Percentiles rank a stretch among this genome's conserved stretches.
These are phyloP conservation scores for Xeromyces bisporus DNA, from an alignment of 495 filamentous ascomycete species.

Conservation along the genomic window DNA sequence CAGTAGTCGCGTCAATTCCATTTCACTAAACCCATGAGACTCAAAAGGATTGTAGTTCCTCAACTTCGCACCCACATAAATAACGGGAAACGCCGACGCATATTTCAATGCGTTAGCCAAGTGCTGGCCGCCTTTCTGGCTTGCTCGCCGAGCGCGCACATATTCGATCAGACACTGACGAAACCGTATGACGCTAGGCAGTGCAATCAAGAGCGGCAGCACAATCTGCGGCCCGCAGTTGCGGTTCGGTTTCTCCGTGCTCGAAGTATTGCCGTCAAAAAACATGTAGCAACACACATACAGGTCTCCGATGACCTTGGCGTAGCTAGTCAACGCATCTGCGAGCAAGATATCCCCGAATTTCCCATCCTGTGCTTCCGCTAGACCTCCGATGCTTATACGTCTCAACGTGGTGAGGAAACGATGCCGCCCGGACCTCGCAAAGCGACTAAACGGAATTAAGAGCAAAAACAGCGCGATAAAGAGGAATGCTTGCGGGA, in stretches of 20 bases:
- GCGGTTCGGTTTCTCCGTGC: slow-evolving; percentile 66
- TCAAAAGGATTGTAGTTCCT: slow-evolving; percentile 43
- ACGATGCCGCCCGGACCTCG: slow-evolving; percentile 54
- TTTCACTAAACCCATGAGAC: slow-evolving; percentile 36
- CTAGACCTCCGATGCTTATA: slow-evolving; percentile 62
- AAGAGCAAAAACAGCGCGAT: slow-evolving; percentile 52
- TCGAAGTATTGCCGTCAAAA: slow-evolving; percentile 44
- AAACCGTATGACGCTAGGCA: slow-evolving; percentile 72
- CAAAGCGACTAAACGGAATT: slow-evolving; percentile 52
- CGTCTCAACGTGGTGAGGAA: slow-evolving; percentile 57
- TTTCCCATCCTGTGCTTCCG: slow-evolving; percentile 63
- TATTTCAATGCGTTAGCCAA: slow-evolving; percentile 90
- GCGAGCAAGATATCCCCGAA: slow-evolving; percentile 92
- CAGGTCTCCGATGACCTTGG: slow-evolving; percentile 80
- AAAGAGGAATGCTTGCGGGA: slow-evolving; percentile 66
- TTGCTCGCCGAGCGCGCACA: slow-evolving; percentile 43
- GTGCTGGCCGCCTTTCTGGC: slow-evolving; percentile 64
- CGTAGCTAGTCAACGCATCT: slow-evolving; percentile 86
- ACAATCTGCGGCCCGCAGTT: slow-evolving; percentile 57
- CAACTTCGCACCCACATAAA: slow-evolving; percentile 57
- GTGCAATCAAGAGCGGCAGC: slow-evolving; percentile 63
- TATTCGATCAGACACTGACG: slow-evolving; percentile 89
- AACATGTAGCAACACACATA: slow-evolving; percentile 86
- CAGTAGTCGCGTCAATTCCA: slow-evolving; percentile 39
- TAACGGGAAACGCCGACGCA: slow-evolving; percentile 77